phyloP scores from a whole-genome alignment of 2,329 filamentous ascomycete species.

The Aspergillus niger region DNA sequence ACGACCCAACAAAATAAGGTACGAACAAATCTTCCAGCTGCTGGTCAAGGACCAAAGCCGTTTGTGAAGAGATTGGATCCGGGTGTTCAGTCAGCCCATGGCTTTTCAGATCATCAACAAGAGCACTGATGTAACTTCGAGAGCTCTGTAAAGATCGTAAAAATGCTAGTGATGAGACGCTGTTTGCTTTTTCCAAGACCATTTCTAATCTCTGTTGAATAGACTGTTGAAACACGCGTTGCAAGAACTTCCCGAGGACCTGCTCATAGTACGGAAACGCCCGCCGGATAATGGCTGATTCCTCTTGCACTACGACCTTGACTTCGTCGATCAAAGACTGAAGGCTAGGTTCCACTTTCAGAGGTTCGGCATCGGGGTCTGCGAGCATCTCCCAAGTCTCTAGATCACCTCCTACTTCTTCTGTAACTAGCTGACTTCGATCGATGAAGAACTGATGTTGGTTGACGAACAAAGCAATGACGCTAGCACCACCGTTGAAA shows the following conservation, averaged over 20 bases:
- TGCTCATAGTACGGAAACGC: slow-evolving; percentile 97
- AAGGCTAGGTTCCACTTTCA: slow-evolving; percentile 85
- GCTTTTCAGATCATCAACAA: slow-evolving; percentile 90
- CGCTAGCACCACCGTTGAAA: slow-evolving; percentile 93
- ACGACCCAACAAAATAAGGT: slow-evolving; percentile 65
- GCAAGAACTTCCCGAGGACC: slow-evolving; percentile 87
- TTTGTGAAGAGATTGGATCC: slow-evolving; percentile 84
- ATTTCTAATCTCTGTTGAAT: slow-evolving; percentile 95
- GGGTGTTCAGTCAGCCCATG: slow-evolving; percentile 96
- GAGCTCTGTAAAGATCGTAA: slow-evolving; percentile 88
- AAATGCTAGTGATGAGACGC: slow-evolving; percentile 88
- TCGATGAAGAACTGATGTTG: slow-evolving; percentile 99
- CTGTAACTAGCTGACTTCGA: slow-evolving; percentile 83
- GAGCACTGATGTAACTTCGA: slow-evolving; percentile 78
- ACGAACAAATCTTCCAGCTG: slow-evolving; percentile 68
- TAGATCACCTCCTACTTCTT: slow-evolving; percentile 67
- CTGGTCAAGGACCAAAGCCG: slow-evolving; percentile 69
- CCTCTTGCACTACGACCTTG: slow-evolving; percentile 92
- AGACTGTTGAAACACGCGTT: slow-evolving; percentile 95
- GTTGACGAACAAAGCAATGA: slow-evolving; percentile 95
- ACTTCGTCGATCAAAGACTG: slow-evolving; percentile 94
- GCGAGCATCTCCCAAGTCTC: slow-evolving; percentile 87
- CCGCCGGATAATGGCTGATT: slow-evolving; percentile 93
- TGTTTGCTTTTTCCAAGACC: slow-evolving; percentile 91
- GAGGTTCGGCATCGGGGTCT: slow-evolving; percentile 89